phyloP scores from a whole-genome alignment of 1,139 yeast species.

The Scheffersomyces illinoinensis region DNA sequence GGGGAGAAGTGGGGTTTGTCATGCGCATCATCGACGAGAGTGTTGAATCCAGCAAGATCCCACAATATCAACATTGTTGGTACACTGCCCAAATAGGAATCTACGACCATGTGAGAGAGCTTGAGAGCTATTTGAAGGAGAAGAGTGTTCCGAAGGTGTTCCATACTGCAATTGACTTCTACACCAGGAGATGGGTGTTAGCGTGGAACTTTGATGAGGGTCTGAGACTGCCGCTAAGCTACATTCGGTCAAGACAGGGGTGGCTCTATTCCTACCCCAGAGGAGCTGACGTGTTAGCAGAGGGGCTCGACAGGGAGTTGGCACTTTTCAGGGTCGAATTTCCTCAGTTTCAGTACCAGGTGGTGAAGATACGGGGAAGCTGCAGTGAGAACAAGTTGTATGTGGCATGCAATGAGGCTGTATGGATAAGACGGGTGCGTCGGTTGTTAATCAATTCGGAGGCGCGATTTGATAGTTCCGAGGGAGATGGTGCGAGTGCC shows the following conservation, averaged over 20 bases:
- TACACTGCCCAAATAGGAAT: slow-evolving; percentile 22
- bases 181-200: slow-evolving; percentile 21
- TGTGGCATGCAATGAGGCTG: slow-evolving; percentile 2
- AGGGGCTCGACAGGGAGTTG: background rate
- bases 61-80: slow-evolving; percentile 16
- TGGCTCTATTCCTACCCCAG: background rate
- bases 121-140: slow-evolving; percentile 8
- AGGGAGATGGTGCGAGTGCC: background rate
- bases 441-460: background rate
- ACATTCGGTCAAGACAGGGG: background rate
- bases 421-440: slow-evolving; percentile 8
- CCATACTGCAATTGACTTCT: slow-evolving; percentile 10
- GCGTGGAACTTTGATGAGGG: slow-evolving; percentile 15
- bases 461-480: background rate
- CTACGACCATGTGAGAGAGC: slow-evolving; percentile 7
- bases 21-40: slow-evolving; percentile 14
- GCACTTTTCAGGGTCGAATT: background rate
- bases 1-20: slow-evolving; percentile 21
- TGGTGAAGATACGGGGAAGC: background rate
- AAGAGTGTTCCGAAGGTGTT: slow-evolving; percentile 5
- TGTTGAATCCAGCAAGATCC: slow-evolving; percentile 3
- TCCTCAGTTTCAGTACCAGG: background rate
- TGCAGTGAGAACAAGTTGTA: slow-evolving; percentile 2
- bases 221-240: background rate
- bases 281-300: background rate